Percentiles rank a stretch among this genome's conserved stretches.
Conservation (phyloP, 805 yeast species). For the Debaryomyces prosopidis region DNA sequence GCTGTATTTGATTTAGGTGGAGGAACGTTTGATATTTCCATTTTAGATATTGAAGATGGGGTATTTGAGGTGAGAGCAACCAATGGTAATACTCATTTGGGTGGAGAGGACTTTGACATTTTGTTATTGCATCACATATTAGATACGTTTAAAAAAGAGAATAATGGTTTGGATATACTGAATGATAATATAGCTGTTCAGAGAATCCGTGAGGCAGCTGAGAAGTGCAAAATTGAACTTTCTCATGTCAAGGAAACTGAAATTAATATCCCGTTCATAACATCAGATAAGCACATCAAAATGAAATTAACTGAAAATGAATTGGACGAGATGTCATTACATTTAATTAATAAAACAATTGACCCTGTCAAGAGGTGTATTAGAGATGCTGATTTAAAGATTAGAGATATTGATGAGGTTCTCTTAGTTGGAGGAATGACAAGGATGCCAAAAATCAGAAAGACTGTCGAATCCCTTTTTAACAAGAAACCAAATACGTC, state of each 20-base stretch:
- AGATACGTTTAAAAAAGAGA: conserved; percentile 53
- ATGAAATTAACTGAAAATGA: conserved; percentile 62
- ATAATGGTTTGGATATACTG: conserved; percentile 52
- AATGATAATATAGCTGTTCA: conserved; percentile 61
- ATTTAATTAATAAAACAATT: conserved; percentile 64
- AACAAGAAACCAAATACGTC: conserved; percentile 66
- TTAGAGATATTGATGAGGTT: conserved; percentile 70
- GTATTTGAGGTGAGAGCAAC: conserved; percentile 82
- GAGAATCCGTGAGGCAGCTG: conserved; percentile 79
- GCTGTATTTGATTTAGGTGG: conserved; percentile 80
- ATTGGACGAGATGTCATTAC: conserved; percentile 65
- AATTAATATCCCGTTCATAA: conserved; percentile 69
- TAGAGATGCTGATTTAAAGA: conserved; percentile 67
- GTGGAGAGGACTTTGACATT: conserved; percentile 85
- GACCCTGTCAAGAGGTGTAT: conserved; percentile 75
- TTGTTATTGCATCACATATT: conserved; percentile 58
- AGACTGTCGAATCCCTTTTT: conserved; percentile 59
- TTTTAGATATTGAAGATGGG: conserved; percentile 75
- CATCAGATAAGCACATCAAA: conserved; percentile 61
- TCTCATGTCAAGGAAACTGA: conserved; percentile 64
- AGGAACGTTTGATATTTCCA: conserved; percentile 81
- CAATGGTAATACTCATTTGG: conserved; percentile 81
- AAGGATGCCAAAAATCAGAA: conserved; percentile 78
- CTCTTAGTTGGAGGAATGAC: conserved; percentile 89
- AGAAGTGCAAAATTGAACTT: conserved; percentile 71